Evolutionary conservation across 2,329 filamentous ascomycete genomes (phyloP).

Genomic region (Xylariaceae sp.): DNA sequence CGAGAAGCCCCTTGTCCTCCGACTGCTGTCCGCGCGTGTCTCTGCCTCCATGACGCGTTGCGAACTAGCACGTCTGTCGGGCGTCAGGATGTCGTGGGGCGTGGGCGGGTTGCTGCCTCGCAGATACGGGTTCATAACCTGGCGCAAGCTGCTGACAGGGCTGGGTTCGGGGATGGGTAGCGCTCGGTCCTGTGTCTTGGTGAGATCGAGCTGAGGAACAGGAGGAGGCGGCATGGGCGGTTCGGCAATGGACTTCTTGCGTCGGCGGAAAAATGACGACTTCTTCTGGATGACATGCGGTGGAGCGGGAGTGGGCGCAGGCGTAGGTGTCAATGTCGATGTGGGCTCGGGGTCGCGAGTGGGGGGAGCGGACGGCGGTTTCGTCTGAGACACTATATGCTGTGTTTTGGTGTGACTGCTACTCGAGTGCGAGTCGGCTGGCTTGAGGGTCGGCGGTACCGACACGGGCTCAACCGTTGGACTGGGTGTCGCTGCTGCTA

Average conservation of each 20-base stretch:
- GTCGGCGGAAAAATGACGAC: constrained; percentile 88
- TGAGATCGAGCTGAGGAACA: constrained; percentile 24
- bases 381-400: constrained; percentile 47
- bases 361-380: constrained; percentile 45
- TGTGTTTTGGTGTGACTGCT: constrained; percentile 37
- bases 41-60: constrained; percentile 23
- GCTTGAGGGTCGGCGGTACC: constrained; percentile 36
- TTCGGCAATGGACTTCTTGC: constrained; percentile 86
- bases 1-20: constrained; percentile 62
- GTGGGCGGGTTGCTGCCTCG: constrained; percentile 19
- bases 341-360: constrained; percentile 50
- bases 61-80: constrained; percentile 22
- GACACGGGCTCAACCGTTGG: constrained; percentile 12
- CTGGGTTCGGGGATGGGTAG: constrained; percentile 47
- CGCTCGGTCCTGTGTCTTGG: constrained; percentile 24
- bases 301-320: constrained; percentile 18
- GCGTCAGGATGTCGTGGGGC: constrained; percentile 17
- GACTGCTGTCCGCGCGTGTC: constrained; percentile 29
- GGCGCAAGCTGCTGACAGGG: constrained; percentile 75
- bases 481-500: constrained; percentile 2
- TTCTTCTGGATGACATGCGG: constrained; percentile 74
- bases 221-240: constrained; percentile 55
- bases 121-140: constrained; percentile 85
- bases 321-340: no score
- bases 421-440: constrained; percentile 38